Base-by-base conservation (phyloP, 2,329 filamentous ascomycete genomes). In the Monilinia vaccinii-corymbosi region DNA sequence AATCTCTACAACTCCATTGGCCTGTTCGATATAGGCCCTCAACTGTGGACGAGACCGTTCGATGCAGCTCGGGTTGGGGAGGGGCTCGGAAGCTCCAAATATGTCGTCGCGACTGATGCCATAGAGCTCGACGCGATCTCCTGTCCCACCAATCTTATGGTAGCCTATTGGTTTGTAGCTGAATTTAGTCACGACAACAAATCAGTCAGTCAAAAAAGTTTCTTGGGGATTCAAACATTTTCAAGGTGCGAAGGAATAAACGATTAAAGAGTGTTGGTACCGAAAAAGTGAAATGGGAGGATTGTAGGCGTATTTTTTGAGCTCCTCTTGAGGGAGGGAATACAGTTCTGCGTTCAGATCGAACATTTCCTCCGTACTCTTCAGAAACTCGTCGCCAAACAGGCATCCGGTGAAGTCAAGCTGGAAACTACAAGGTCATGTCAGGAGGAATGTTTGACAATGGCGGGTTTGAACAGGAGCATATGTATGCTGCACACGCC, bases 81-180 rank as follows among this genome's bases (percentile, higher is more conserved):
- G 59, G 2, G 55, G 61, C 34, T 49, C 52, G 5, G 56, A 58
- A 34, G 21, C 40, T 23, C 52, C 52, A 47, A 38, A n/a, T 47
- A 56, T 56, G 14, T 56, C 52, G n/a, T 56, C 52, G 11, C 46
- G 32, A 31, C 46, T 47, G 2, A 51, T 56, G 6, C 42, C 31
- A 16, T 56, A 56, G 2, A 56, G 42, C 42, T 56, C 52, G 13
- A 56, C 52, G 45, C 52, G 28, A 23, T 56, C 52, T 56, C 40
- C 28, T 7, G 16, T 14, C 13, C 32, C n/a, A 16, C 31, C 52
- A 47, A 56, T 56, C n/a, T 56, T 56, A 28, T 45, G 52, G 6
- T 56, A 45, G 4, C 52, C 52, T n/a, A 56, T 18, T 14, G 38
- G 52, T 25, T 56, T 56, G n/a, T 56, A 56, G 14, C 52, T 56